Percentiles rank a stretch among this genome's conserved stretches.
These are phyloP conservation scores for Jatropha podagrica DNA, from an alignment of 441 rosid genomes.

Conservation along the genomic window DNA sequence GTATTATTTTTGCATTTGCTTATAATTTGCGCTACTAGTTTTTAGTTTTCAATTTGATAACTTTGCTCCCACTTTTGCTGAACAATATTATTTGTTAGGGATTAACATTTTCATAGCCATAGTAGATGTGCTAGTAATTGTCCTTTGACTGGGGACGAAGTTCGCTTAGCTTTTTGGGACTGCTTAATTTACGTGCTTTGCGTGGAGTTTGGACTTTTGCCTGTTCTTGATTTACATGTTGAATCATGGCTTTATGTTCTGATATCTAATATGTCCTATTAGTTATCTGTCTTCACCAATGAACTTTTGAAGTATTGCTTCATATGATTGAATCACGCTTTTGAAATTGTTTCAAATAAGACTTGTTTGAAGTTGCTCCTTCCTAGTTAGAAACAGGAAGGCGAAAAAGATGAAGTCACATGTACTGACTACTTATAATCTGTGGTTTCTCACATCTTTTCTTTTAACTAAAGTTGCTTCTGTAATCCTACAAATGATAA, in stretches of 20 bases:
- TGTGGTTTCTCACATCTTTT: neutral
- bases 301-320: neutral
- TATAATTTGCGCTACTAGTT: neutral
- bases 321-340: neutral
- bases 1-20: constrained; percentile 25
- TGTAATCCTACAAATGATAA: neutral
- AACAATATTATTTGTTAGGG: neutral
- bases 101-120: neutral
- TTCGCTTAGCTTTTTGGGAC: neutral
- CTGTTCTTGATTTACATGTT: neutral
- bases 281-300: neutral
- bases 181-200: neutral
- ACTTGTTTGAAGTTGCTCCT: neutral
- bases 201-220: neutral
- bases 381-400: neutral
- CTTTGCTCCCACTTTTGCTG: neutral
- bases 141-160: neutral
- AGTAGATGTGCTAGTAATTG: neutral
- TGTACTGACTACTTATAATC: no score
- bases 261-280: neutral
- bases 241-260: neutral
- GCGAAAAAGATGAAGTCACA: neutral
- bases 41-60: neutral
- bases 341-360: neutral
- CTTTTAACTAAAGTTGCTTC: neutral